Percentiles rank a stretch among this genome's conserved stretches.
Conservation (phyloP, 768 basidiomycete species). For the Ramaria sp. region DNA sequence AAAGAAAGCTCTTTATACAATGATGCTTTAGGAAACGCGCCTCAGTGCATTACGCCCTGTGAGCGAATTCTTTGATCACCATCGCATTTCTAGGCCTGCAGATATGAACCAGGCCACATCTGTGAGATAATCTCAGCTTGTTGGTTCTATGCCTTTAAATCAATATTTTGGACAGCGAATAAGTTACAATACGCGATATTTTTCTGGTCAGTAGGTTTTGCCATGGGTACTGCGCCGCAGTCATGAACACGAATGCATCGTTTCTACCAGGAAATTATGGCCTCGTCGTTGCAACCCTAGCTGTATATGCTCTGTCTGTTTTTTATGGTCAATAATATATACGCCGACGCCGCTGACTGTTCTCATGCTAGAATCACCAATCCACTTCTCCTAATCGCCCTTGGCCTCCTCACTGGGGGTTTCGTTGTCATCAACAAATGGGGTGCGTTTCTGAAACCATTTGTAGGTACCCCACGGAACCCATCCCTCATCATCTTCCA, state of each 20-base stretch:
- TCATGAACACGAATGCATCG: conserved; percentile 13
- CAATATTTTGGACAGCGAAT: conserved; percentile 49
- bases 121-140: conserved; percentile 27
- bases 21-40: conserved; percentile 52
- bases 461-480: background rate
- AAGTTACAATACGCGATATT: conserved; percentile 89
- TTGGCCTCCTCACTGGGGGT: conserved; percentile 76
- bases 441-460: conserved; percentile 39
- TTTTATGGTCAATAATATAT: conserved; percentile 9
- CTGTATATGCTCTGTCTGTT: conserved; percentile 77
- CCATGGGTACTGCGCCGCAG: background rate
- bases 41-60: conserved; percentile 65
- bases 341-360: background rate
- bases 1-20: background rate
- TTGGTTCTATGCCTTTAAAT: background rate
- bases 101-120: conserved; percentile 72
- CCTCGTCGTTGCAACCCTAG: conserved; percentile 61
- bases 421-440: conserved; percentile 84
- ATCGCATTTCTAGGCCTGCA: conserved; percentile 74
- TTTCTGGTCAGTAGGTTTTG: conserved; percentile 42
- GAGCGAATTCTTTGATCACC: conserved; percentile 72
- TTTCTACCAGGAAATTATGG: conserved; percentile 69
- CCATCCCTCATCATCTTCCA: conserved; percentile 4
- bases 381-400: background rate
- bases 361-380: conserved; percentile 3